Evolutionary conservation across 257 asterid genomes (phyloP), one percentile per base, ranked within the genome.

Genomic region (Cinchona pubescens): DNA sequence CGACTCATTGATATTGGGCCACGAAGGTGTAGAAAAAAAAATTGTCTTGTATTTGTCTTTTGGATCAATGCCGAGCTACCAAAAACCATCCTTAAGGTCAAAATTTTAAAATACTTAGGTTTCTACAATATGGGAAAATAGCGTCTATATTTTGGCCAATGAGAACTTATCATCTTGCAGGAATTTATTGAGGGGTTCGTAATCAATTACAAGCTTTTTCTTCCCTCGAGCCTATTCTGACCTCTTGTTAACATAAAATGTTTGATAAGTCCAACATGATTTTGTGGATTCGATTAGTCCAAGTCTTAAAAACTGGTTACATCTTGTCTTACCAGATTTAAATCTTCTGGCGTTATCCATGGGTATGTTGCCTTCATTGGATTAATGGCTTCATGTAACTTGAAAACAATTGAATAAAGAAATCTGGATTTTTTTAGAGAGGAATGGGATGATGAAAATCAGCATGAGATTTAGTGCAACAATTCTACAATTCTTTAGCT

Each of bases 141-240:
- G n/a, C n/a, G n/a, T n/a, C n/a, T n/a, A n/a, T 51, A 16, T 19
- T 15, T 51, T 51, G 3, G 7, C n/a, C 4, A 51, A 15, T 2
- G 3, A 13, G 58, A 51, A 51, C 58, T 51, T 51, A 5, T 51
- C 5, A 19, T 3, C 3, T 18, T 46, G 19, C 16, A 49, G 61
- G 3, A 43, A 43, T n/a, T 27, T 29, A 10, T 45, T 45, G 10
- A 45, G 32, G 9, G 74, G 29, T 9, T 69, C 3, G 34, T 69
- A 69, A 46, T 46, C 74, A 46, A 69, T 69, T n/a, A 69, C 74
- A 3, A 69, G n/a, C 61, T 3, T 49, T 69, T 46, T 69, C 34
- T 69, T 69, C 13, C 61, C 74, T 25, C 60, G 40, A 14, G 18
- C 27, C 18, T 69, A 42, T 32, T 69, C 58, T 19, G 25, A 51